Conservation (phyloP, 78 protist species). For the Salpingoeca rosetta region DNA sequence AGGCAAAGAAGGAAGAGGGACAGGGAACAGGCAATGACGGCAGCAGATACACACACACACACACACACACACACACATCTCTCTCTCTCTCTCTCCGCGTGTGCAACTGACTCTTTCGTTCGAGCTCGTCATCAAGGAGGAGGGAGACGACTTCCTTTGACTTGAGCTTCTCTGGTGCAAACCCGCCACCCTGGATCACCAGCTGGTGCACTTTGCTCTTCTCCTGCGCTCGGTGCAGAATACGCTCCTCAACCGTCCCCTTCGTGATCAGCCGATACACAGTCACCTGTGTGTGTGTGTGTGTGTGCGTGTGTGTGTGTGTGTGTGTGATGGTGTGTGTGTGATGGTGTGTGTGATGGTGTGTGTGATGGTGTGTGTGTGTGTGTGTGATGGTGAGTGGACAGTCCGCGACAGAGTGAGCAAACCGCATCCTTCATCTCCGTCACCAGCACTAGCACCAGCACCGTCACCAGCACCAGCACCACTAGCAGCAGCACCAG, state of each 20-base stretch:
- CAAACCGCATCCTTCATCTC: too few species aligned
- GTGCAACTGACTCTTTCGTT: background rate
- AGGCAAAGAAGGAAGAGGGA: background rate
- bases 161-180: slow-evolving; percentile 30
- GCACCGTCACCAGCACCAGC: too few species aligned
- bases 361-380: too few species aligned
- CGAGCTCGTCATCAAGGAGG: slow-evolving; percentile 58
- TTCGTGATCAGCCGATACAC: slow-evolving; percentile 68
- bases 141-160: slow-evolving; percentile 53
- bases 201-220: slow-evolving; percentile 63
- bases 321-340: too few species aligned
- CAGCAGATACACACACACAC: background rate
- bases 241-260: slow-evolving; percentile 83
- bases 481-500: too few species aligned
- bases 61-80: background rate
- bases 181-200: slow-evolving; percentile 74
- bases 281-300: too few species aligned
- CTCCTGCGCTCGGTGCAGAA: slow-evolving; percentile 73
- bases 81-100: background rate
- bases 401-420: too few species aligned
- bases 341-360: too few species aligned
- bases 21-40: background rate
- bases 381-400: too few species aligned
- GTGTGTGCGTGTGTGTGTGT: too few species aligned
- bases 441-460: too few species aligned